These are phyloP conservation scores for Suhomyces bolitotheri DNA, from an alignment of 1,139 yeast species.

Conservation along the genomic window DNA sequence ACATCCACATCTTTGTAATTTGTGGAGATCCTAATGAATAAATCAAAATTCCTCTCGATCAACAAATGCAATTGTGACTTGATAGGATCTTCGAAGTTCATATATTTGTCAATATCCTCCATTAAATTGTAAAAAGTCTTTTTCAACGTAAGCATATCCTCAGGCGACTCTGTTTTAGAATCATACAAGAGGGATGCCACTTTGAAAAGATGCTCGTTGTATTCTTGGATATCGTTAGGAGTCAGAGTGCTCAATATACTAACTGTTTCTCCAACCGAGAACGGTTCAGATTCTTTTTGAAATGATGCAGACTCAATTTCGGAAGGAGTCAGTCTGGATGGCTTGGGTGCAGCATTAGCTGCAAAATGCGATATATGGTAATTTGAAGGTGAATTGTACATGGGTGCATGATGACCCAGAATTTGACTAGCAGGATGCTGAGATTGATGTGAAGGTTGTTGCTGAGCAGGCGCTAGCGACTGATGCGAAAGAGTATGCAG, in stretches of 20 bases:
- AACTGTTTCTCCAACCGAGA: slow-evolving; percentile 30
- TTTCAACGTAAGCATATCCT: slow-evolving; percentile 22
- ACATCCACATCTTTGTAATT: slow-evolving; percentile 32
- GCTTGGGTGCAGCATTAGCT: slow-evolving; percentile 11
- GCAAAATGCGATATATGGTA: slow-evolving; percentile 12
- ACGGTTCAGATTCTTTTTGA: slow-evolving; percentile 7
- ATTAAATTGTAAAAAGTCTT: slow-evolving; percentile 29
- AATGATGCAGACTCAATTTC: slow-evolving; percentile 1
- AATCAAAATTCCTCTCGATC: slow-evolving; percentile 43
- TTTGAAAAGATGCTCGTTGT: slow-evolving; percentile 40
- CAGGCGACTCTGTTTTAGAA: slow-evolving; percentile 16
- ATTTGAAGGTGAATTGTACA: slow-evolving; percentile 7
- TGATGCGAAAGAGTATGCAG: slow-evolving; percentile 6
- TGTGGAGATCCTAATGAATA: slow-evolving; percentile 38
- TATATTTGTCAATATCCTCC: slow-evolving; percentile 27
- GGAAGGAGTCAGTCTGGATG: slow-evolving; percentile 1
- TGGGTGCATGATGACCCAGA: slow-evolving; percentile 9
- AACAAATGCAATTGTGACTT: slow-evolving; percentile 36
- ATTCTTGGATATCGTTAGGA: slow-evolving; percentile 38
- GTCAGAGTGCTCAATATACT: slow-evolving; percentile 28
- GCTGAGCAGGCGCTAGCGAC: slow-evolving; percentile 3
- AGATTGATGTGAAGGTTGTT: slow-evolving; percentile 4
- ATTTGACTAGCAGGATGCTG: slow-evolving; percentile 10
- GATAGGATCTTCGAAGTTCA: slow-evolving; percentile 30
- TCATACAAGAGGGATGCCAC: slow-evolving; percentile 31